Evolutionary conservation across 768 basidiomycete genomes (phyloP).

Genomic region (Dacryopinax spathularia): DNA sequence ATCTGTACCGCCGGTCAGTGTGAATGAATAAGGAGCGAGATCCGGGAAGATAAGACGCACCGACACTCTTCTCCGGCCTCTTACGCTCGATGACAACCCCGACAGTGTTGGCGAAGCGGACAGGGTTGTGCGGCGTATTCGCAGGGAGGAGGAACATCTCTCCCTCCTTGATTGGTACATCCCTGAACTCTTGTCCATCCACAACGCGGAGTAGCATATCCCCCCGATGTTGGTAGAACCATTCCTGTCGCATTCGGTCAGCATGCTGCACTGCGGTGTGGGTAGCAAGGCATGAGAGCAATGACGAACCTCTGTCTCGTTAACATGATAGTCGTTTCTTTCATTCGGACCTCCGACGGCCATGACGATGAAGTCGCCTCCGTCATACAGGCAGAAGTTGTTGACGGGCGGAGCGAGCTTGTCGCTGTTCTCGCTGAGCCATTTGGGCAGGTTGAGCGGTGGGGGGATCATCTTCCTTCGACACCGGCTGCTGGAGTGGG

Average conservation of each 20-base stretch:
- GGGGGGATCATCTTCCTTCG: slow-evolving; percentile 30
- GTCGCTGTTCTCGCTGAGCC: slow-evolving; percentile 71
- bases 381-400: slow-evolving; percentile 72
- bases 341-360: slow-evolving; percentile 91
- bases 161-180: slow-evolving; percentile 83
- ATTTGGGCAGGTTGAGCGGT: slow-evolving; percentile 79
- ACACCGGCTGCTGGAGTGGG: slow-evolving; percentile 38
- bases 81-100: slow-evolving; percentile 84
- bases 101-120: slow-evolving; percentile 77
- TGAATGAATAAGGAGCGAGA: slow-evolving; percentile 4
- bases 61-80: slow-evolving; percentile 57
- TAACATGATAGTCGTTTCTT: slow-evolving; percentile 86
- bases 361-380: slow-evolving; percentile 87
- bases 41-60: slow-evolving; percentile 29
- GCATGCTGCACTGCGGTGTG: not conserved
- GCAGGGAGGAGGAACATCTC: slow-evolving; percentile 94
- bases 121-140: slow-evolving; percentile 93
- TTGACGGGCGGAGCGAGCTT: slow-evolving; percentile 83
- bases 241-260: slow-evolving; percentile 46
- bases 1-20: slow-evolving; percentile 35
- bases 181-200: slow-evolving; percentile 62
- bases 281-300: not conserved
- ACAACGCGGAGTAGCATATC: slow-evolving; percentile 81
- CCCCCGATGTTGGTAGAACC: slow-evolving; percentile 97
- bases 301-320: slow-evolving; percentile 68